Conservation (phyloP, 75 land plant species). For the Sequoiadendron giganteum region DNA sequence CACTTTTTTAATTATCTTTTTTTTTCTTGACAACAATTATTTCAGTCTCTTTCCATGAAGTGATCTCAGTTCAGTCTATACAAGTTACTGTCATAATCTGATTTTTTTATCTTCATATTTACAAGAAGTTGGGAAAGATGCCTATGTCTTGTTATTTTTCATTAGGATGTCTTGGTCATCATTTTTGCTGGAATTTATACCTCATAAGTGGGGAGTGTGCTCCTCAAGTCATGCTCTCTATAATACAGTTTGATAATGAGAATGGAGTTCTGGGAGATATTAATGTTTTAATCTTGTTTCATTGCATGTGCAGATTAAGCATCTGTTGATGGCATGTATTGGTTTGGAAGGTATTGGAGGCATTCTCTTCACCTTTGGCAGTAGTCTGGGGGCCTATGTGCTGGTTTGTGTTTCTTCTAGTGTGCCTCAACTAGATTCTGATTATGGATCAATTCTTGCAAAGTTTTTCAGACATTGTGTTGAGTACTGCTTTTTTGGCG, state of each 20-base stretch:
- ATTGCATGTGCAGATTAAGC: slow-evolving; percentile 32
- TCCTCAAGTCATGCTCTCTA: background rate
- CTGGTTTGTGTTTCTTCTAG: slow-evolving; percentile 38
- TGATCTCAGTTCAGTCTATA: background rate
- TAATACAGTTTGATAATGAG: background rate
- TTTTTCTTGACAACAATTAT: background rate
- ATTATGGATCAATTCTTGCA: background rate
- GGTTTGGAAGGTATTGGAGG: slow-evolving; percentile 57
- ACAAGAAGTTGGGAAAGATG: background rate
- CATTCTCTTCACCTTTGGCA: slow-evolving; percentile 64
- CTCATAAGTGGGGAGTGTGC: background rate
- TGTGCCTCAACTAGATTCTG: background rate
- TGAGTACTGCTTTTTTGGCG: background rate
- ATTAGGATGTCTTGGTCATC: background rate
- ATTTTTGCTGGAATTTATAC: background rate
- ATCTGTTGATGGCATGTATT: slow-evolving; percentile 42
- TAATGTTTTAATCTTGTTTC: background rate
- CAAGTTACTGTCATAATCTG: background rate
- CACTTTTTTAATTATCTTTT: background rate
- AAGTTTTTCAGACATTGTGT: background rate
- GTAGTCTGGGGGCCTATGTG: slow-evolving; percentile 58
- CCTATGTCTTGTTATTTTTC: background rate
- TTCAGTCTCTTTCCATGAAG: background rate
- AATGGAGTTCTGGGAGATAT: background rate
- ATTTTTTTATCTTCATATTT: background rate